Base-by-base conservation (phyloP, 73 alveolate species). In the Diophrys appendiculata region DNA sequence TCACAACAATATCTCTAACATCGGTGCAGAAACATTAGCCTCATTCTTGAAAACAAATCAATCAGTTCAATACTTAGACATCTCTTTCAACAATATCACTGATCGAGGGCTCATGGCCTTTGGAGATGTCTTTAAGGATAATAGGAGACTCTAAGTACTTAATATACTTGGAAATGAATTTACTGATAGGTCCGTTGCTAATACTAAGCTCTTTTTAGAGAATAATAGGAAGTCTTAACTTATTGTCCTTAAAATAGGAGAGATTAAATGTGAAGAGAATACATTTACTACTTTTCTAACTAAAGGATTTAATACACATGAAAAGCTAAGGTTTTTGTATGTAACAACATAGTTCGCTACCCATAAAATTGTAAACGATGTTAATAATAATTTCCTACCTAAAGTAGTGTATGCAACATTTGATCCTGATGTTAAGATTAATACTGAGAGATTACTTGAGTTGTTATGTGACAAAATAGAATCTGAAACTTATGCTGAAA, bases 1-100 rank as follows among this genome's bases (percentile, higher is more conserved):
- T 25, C 3, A 77, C 33, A 84, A 84, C 69, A 29, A 77, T 29
- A 84, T 84, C 23, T 79, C 84, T 11, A 84, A 84, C 55, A 77
- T 84, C 24, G 92, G 92, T 3, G 33, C 76, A 31, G 92, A 84
- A 53, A 64, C 87, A 0, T 25, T 84, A 1, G 79, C 75, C 0
- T 29, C 88, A 8, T 84, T 77, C 70, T 24, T 84, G 24, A 84
- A 84, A 77, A 69, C 68, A 28, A 84, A 84, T 35, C 32, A 72
- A 11, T 69, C 92, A 0, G 75, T 84, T 0, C 43, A 70, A 77
- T 68, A 53, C 53, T 30, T 84, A 0, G 92, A 84, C 55, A 13
- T 74, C 0, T 77, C 92, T 22, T 84, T 84, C 55, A 84, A 84
- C 54, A n/a, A 68, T 1, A 72, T 84, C 13, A 79, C 76, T 13